These are phyloP conservation scores for Canna indica DNA, from an alignment of 176 grass and related monocot species.

Conservation along the genomic window DNA sequence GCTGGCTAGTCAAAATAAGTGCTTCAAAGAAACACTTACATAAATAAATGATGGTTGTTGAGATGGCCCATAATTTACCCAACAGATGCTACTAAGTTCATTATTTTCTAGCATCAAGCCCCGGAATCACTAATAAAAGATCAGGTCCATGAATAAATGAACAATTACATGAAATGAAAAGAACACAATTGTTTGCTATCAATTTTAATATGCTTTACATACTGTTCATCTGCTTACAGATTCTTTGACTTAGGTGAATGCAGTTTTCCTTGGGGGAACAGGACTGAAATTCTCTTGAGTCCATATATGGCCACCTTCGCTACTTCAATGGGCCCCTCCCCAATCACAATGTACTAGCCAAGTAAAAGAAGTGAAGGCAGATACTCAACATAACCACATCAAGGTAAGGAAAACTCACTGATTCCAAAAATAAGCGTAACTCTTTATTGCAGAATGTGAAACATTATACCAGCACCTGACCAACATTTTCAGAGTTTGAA, in stretches of 20 bases:
- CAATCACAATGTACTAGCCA: slow-evolving; percentile 9
- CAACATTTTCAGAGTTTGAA: slow-evolving; percentile 13
- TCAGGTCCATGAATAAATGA: neutral
- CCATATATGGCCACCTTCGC: slow-evolving; percentile 14
- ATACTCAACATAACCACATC: slow-evolving; percentile 16
- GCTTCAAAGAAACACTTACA: slow-evolving; percentile 12
- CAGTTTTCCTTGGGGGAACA: slow-evolving; percentile 7
- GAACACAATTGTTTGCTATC: neutral
- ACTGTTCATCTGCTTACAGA: slow-evolving; percentile 22
- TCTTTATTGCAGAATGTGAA: slow-evolving; percentile 21
- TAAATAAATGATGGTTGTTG: neutral
- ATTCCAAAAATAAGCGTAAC: slow-evolving; percentile 11
- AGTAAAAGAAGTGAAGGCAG: slow-evolving; percentile 1
- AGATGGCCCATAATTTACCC: neutral
- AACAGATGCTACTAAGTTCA: neutral
- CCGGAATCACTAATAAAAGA: neutral
- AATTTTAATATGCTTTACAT: slow-evolving; percentile 17
- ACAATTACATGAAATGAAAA: neutral
- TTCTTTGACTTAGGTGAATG: slow-evolving; percentile 7
- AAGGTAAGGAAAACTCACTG: slow-evolving; percentile 16
- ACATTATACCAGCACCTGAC: slow-evolving; percentile 19
- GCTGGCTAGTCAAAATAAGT: neutral
- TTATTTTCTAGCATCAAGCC: neutral
- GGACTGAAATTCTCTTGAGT: neutral
- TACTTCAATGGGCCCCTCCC: slow-evolving; percentile 6